Base-by-base conservation (phyloP, 768 basidiomycete species). In the Paxillus involutus region DNA sequence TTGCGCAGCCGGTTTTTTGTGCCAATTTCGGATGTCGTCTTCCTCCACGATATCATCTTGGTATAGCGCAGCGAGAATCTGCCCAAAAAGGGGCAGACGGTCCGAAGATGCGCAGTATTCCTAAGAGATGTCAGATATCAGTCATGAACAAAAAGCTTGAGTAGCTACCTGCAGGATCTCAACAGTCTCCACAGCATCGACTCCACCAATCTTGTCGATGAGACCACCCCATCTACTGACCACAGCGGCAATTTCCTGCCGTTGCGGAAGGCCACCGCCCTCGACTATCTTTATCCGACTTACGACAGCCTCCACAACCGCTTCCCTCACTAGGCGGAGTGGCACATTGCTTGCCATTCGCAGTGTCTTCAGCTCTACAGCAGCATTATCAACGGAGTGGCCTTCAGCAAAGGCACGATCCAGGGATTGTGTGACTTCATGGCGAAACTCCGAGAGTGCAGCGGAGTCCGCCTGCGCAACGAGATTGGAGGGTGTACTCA, bases 261-360 rank as follows among this genome's bases (percentile, higher is more conserved):
- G 81, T 69, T 92, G 88, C 17, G 76, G 76, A 3, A 68, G 70
- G 0, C 79, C 75, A 32, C 81, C 82, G 3, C 77, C 81, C 3
- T 81, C 80, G 1, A 85, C 77, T 40, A 92, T 71, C 46, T 75
- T 75, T 44, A 94, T 86, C 55, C 81, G 80, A 55, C 85, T 83
- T 51, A 96, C 85, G 53, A 98, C 79, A 37, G 85, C 89, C n/a
- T 80, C 80, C 36, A 98, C 78, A n/a, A 98, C 91, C 14, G 89
- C 89, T 70, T 94, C 89, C 48, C 90, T 80, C 14, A 97, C 94
- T 47, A 85, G 79, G n/a, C 80, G 81, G 17, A 97, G 79, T 11
- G 91, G 82, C 26, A 98, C 96, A 63, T 98, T 98, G 63, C 88
- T 91, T 35, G 94, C 93, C 92, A 98, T 96, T 46, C 95, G 89